Base-by-base conservation (phyloP, 768 basidiomycete species). In the Leucocoprinus leucothites region DNA sequence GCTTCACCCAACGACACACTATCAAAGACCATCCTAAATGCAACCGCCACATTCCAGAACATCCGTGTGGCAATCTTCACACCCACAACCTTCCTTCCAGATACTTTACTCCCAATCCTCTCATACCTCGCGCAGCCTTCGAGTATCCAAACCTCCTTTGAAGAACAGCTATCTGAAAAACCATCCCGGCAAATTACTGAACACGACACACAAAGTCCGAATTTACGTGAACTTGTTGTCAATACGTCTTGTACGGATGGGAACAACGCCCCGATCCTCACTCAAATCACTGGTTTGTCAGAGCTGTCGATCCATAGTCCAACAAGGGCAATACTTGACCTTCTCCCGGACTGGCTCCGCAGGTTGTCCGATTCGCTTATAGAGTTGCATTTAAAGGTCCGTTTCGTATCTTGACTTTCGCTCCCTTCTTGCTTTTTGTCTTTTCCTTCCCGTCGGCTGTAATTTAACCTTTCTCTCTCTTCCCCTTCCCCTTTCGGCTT, bases 291-390 rank as follows among this genome's bases (percentile, higher is more conserved):
- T 11, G 60, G 66, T 2, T 66, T 75, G 28, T 48, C 53, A 11
- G 63, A 51, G 21, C 57, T 75, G 47, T 65, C 65, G 18, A 54
- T 73, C 8, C 25, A 61, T 24, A 69, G 69, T 51, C 77, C 79
- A 36, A 70, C 68, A 4, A 65, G 80, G 42, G 65, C 71, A 8
- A 69, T 79, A 19, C 64, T 81, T 13, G 62, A 76, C 18, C 61
- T 73, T 22, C 69, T 80, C 4, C 74, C 78, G 9, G 71, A 67
- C 1, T 82, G 81, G 81, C 63, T 82, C 4, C 58, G 53, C 19
- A 63, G 61, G 24, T 63, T 82, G 24, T 67, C 67, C 0, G 51
- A 56, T 9, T 66, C 65, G 3, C 60, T 82, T 26, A 59, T 51
- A 16, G 71, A 67, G 35, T 65, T 82, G 21, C 73, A 77, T 65